phyloP scores from a whole-genome alignment of 495 filamentous ascomycete species.

The Eremomyces bilateralis region DNA sequence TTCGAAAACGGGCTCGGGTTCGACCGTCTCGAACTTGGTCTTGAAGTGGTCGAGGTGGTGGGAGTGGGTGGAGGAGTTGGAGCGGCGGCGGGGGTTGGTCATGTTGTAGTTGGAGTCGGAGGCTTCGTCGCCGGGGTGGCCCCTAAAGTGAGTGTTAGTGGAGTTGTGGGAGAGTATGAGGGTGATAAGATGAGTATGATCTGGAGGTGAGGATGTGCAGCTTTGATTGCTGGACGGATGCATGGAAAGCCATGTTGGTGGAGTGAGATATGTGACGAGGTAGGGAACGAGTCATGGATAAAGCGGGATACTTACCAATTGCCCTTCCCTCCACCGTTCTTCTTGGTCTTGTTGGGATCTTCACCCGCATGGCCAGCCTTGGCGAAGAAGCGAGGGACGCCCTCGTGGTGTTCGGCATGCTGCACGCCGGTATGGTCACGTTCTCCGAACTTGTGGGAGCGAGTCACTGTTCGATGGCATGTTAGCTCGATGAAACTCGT shows the following conservation, averaged over 20 bases:
- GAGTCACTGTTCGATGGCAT: too few relatives aligned
- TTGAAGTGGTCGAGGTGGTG: slow-evolving; percentile 42
- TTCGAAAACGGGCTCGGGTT: slow-evolving; percentile 73
- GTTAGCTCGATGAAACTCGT: too few relatives aligned
- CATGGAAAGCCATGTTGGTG: slow-evolving; percentile 1
- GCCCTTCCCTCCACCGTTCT: slow-evolving; percentile 78
- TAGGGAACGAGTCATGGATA: slow-evolving; percentile 1
- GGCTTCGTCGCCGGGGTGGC: slow-evolving; percentile 59
- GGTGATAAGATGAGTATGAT: neutral
- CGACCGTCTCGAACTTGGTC: slow-evolving; percentile 76
- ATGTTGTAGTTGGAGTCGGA: slow-evolving; percentile 47
- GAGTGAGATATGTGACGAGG: slow-evolving; percentile 3
- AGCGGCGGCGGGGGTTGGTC: slow-evolving; percentile 70
- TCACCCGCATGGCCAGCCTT: slow-evolving; percentile 63
- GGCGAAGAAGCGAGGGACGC: slow-evolving; percentile 75
- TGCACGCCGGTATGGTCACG: slow-evolving; percentile 46
- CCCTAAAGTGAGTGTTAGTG: slow-evolving; percentile 30
- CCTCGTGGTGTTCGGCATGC: slow-evolving; percentile 24
- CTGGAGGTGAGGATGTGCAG: too few relatives aligned
- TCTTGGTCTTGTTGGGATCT: slow-evolving; percentile 88
- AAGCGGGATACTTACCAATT: slow-evolving; percentile 51
- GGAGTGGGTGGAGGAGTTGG: slow-evolving; percentile 61
- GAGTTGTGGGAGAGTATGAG: neutral
- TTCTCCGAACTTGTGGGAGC: slow-evolving; percentile 79
- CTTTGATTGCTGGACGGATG: slow-evolving; percentile 5